Evolutionary conservation across 2,329 filamentous ascomycete genomes (phyloP).

Genomic region (Neoascochyta sp.): DNA sequence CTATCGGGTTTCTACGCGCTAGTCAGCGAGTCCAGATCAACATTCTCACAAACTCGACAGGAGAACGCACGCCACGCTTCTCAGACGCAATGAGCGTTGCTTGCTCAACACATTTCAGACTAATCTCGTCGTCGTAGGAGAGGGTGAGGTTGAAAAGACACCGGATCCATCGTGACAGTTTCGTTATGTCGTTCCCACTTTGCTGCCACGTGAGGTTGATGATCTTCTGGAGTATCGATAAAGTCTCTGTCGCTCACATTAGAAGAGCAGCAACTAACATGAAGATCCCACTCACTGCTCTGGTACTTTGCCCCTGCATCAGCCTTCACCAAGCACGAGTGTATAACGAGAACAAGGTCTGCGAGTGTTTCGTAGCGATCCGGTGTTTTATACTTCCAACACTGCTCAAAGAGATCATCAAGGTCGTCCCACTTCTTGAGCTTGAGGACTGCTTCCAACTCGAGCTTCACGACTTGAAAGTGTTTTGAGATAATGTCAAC

Average conservation of each 20-base stretch:
- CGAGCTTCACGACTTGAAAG: slow-evolving; percentile 66
- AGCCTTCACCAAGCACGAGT: slow-evolving; percentile 34
- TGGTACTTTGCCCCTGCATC: slow-evolving; percentile 29
- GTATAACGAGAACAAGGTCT: slow-evolving; percentile 46
- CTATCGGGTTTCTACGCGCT: slow-evolving; percentile 38
- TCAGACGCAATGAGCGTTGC: slow-evolving; percentile 42
- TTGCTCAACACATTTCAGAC: slow-evolving; percentile 62
- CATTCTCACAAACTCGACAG: slow-evolving; percentile 2
- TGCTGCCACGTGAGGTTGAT: slow-evolving; percentile 64
- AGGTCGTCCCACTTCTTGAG: slow-evolving; percentile 67
- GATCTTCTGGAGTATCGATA: slow-evolving; percentile 56
- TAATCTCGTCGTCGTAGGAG: slow-evolving; percentile 53
- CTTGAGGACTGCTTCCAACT: slow-evolving; percentile 70
- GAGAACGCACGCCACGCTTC: slow-evolving; percentile 26
- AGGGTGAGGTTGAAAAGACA: slow-evolving; percentile 70
- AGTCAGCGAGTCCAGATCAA: slow-evolving; percentile 18
- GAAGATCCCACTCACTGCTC: slow-evolving; percentile 25
- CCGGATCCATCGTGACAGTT: slow-evolving; percentile 72
- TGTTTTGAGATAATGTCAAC: slow-evolving; percentile 60
- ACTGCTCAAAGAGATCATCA: slow-evolving; percentile 54
- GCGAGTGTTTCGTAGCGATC: slow-evolving; percentile 46
- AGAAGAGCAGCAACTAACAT: too few species aligned
- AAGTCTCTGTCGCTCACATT: slow-evolving; percentile 16
- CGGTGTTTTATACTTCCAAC: slow-evolving; percentile 35
- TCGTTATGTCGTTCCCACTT: slow-evolving; percentile 54